These are phyloP conservation scores for Teunomyces lycoperdinae DNA, from an alignment of 805 yeast genomes.

Conservation along the genomic window DNA sequence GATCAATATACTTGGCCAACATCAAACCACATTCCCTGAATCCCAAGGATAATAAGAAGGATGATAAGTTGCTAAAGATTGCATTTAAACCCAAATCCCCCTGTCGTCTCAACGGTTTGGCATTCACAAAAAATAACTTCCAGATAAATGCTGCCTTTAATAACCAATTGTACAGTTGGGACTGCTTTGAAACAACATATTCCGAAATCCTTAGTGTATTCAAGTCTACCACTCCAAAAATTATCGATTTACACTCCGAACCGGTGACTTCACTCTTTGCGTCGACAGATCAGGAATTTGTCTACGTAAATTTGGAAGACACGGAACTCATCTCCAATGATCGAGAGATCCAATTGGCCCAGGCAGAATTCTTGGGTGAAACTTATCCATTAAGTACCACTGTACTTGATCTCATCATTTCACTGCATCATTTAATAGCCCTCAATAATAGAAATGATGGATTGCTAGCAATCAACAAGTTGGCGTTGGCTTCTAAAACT, in stretches of 20 bases:
- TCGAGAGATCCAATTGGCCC: slow-evolving; percentile 22
- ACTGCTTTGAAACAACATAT: slow-evolving; percentile 28
- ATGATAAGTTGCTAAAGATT: slow-evolving; percentile 32
- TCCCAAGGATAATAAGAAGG: slow-evolving; percentile 28
- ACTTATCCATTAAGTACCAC: slow-evolving; percentile 5
- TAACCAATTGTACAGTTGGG: slow-evolving; percentile 27
- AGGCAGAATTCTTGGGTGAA: slow-evolving; percentile 12
- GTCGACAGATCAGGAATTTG: slow-evolving; percentile 12
- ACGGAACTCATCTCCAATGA: slow-evolving; percentile 29
- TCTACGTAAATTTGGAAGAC: slow-evolving; percentile 12
- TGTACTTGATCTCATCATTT: slow-evolving; percentile 18
- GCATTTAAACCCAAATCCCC: slow-evolving; percentile 17
- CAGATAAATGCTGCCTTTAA: slow-evolving; percentile 24
- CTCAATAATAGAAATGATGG: slow-evolving; percentile 14
- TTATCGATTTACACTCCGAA: neutral
- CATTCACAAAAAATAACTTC: slow-evolving; percentile 16
- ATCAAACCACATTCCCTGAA: slow-evolving; percentile 28
- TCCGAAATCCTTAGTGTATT: slow-evolving; percentile 29
- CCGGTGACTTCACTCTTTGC: slow-evolving; percentile 11
- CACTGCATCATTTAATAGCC: slow-evolving; percentile 31
- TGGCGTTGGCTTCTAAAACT: slow-evolving; percentile 15
- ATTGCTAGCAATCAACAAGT: slow-evolving; percentile 28
- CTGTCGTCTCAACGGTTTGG: neutral
- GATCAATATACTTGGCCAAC: slow-evolving; percentile 23
- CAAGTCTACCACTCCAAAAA: slow-evolving; percentile 16